These are phyloP conservation scores for Ceratocystis cacaofunesta DNA, from an alignment of 2,329 filamentous ascomycete genomes.

Conservation along the genomic window DNA sequence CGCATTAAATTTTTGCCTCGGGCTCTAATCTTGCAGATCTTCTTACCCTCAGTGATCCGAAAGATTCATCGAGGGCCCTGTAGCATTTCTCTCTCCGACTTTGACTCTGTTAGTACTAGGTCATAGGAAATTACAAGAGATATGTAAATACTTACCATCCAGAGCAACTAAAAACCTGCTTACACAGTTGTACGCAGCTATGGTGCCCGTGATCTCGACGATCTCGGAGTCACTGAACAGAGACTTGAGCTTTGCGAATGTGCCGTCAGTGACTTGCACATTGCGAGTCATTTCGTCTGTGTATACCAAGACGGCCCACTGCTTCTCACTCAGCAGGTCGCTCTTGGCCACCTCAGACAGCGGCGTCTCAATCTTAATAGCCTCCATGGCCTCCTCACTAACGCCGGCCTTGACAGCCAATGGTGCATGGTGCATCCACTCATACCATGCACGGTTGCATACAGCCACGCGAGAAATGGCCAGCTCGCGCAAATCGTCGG, in stretches of 20 bases:
- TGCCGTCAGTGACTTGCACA: conserved; percentile 51
- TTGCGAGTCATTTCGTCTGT: conserved; percentile 72
- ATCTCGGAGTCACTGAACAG: conserved; percentile 56
- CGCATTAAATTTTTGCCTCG: too few relatives aligned
- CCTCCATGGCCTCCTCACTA: conserved; percentile 33
- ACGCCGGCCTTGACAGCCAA: conserved; percentile 46
- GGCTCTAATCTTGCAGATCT: too few relatives aligned
- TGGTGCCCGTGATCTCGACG: conserved; percentile 66
- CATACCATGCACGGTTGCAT: conserved; percentile 70
- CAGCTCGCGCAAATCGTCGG: conserved; percentile 52
- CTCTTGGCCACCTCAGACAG: conserved; percentile 22
- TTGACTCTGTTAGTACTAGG: conserved; percentile 21
- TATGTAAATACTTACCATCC: conserved; percentile 41
- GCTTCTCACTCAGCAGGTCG: conserved; percentile 37
- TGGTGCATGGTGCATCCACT: conserved; percentile 68
- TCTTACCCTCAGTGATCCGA: conserved; percentile 20
- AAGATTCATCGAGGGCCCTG: conserved; percentile 31
- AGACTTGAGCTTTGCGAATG: conserved; percentile 48
- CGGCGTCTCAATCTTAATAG: conserved; percentile 26
- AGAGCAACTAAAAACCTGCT: conserved; percentile 71
- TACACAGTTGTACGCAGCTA: conserved; percentile 71
- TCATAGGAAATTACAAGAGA: not conserved
- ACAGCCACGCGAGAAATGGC: conserved; percentile 70
- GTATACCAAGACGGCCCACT: conserved; percentile 57
- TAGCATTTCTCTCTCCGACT: conserved; percentile 45